These are phyloP conservation scores for Barnettozyma sucrosica DNA, from an alignment of 805 yeast genomes.

Conservation along the genomic window DNA sequence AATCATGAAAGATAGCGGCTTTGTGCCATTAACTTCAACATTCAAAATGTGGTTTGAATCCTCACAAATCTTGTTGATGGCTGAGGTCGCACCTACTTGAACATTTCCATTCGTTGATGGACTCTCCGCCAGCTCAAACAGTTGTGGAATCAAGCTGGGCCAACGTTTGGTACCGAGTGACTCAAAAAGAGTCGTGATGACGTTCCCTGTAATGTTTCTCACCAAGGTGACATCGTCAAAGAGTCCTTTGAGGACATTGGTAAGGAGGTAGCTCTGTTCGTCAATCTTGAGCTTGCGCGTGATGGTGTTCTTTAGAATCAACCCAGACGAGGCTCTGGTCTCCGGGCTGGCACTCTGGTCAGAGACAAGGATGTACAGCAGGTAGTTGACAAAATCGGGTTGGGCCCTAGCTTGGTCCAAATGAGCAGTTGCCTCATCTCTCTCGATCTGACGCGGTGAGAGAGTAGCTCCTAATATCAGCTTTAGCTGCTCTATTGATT, in stretches of 20 bases:
- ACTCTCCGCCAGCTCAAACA: slow-evolving; percentile 53
- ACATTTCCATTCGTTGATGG: slow-evolving; percentile 32
- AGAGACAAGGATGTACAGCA: slow-evolving; percentile 64
- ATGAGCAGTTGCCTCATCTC: slow-evolving; percentile 68
- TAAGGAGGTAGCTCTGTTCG: slow-evolving; percentile 30
- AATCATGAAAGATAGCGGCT: slow-evolving; percentile 64
- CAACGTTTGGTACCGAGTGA: slow-evolving; percentile 62
- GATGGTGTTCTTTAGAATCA: slow-evolving; percentile 75
- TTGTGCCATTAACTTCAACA: slow-evolving; percentile 53
- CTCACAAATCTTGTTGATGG: slow-evolving; percentile 85
- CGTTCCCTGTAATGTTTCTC: slow-evolving; percentile 86
- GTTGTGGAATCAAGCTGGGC: slow-evolving; percentile 68
- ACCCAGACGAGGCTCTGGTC: slow-evolving; percentile 83
- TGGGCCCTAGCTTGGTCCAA: slow-evolving; percentile 62
- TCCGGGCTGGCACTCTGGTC: slow-evolving; percentile 40
- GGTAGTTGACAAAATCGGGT: slow-evolving; percentile 77
- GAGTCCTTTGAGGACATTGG: slow-evolving; percentile 41
- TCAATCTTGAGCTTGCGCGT: slow-evolving; percentile 32
- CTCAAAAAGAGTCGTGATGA: slow-evolving; percentile 74
- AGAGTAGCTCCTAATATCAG: slow-evolving; percentile 66
- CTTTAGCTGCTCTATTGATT: slow-evolving; percentile 57
- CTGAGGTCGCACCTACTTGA: slow-evolving; percentile 69
- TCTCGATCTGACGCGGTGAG: slow-evolving; percentile 47
- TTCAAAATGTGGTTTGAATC: slow-evolving; percentile 69
- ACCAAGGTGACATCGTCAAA: slow-evolving; percentile 52